Evolutionary conservation across 2,329 filamentous ascomycete genomes (phyloP), one percentile per base, ranked within the genome.

Genomic region (Beauveria asiatica): DNA sequence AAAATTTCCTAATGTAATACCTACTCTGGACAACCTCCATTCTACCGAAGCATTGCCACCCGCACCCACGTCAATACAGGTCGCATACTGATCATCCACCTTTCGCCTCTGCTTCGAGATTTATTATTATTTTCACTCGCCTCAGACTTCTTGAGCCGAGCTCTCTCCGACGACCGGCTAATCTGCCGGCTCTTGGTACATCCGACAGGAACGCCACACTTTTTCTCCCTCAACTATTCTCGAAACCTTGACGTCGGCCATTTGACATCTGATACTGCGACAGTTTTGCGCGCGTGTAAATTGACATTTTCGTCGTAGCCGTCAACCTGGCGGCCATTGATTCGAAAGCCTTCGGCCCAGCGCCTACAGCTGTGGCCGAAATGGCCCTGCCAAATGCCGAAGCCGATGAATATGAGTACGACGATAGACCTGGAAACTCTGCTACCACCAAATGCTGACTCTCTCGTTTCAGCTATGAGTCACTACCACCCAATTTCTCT

Each of bases 401-500:
- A 75, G 78, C 76, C 69, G 83, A 86, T 73, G 84, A 87, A 67
- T 87, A 86, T 73, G 84, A 87, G 84, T 87, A 78, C 70, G 83
- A 80, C 49, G 30, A 51, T 33, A 13, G 39, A 23, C 37, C 1
- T 17, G 44, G 42, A 19, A 44, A 30, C 19, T 30, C 17, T 51
- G 37, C 19, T 33, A 5, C 13, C 46, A 37, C 50, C 53, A 23
- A 61, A 13, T 33, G 37, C 58, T 33, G 30, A 57, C 27, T 7
- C 23, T 56, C 61, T 62, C 48, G 16, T 37, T 48, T n/a, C 57
- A 87, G 84, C 77, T 97, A 97, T 83, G 93, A 97, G 83, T 87
- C 88, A 65, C 84, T 99, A 61, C 92, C 93, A 65, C 89, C 92
- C 66, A 96, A 96, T 76, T 96, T 96, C 80, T 94, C 92, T 68